A percentile compares a stretch with the other conserved stretches of the same genome.
Conservation (phyloP, 2,329 filamentous ascomycete species). For the Curvularia eragrostidis region DNA sequence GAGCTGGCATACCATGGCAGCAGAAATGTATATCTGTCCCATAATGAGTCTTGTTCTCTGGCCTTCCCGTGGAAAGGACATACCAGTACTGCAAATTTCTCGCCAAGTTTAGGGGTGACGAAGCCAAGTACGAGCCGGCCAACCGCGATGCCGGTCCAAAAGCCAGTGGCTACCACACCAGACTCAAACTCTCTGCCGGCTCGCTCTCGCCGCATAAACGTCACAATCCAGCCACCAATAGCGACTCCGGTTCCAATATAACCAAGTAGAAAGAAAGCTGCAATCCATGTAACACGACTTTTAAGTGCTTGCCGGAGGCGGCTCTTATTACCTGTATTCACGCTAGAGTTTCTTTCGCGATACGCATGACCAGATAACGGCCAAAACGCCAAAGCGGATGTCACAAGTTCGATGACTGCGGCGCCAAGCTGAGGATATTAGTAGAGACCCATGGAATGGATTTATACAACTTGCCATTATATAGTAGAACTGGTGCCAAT, state of each 20-base stretch:
- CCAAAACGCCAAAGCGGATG: slow-evolving; percentile 66
- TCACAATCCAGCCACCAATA: slow-evolving; percentile 78
- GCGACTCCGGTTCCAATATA: slow-evolving; percentile 80
- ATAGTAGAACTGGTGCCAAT: slow-evolving; percentile 78
- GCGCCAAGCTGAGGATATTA: slow-evolving; percentile 45
- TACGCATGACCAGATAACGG: slow-evolving; percentile 63
- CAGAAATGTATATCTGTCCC: slow-evolving; percentile 65
- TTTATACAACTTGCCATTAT: slow-evolving; percentile 57
- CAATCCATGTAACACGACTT: slow-evolving; percentile 68
- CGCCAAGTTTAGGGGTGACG: slow-evolving; percentile 74
- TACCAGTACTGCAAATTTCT: slow-evolving; percentile 64
- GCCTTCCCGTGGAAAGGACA: background rate
- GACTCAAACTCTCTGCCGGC: slow-evolving; percentile 67
- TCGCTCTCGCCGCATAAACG: slow-evolving; percentile 79
- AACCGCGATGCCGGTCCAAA: slow-evolving; percentile 82
- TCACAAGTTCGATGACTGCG: slow-evolving; percentile 62
- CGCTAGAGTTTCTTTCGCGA: slow-evolving; percentile 54
- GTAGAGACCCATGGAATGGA: background rate
- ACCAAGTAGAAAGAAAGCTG: slow-evolving; percentile 72
- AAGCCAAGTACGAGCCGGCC: slow-evolving; percentile 78
- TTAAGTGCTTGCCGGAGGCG: slow-evolving; percentile 57
- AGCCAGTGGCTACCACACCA: slow-evolving; percentile 78
- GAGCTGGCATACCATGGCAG: slow-evolving; percentile 69
- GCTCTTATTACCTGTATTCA: slow-evolving; percentile 52
- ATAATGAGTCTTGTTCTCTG: background rate